Evolutionary conservation across 306 rosid genomes (phyloP), one percentile per base, ranked within the genome.

Genomic region (Quercus gilva): DNA sequence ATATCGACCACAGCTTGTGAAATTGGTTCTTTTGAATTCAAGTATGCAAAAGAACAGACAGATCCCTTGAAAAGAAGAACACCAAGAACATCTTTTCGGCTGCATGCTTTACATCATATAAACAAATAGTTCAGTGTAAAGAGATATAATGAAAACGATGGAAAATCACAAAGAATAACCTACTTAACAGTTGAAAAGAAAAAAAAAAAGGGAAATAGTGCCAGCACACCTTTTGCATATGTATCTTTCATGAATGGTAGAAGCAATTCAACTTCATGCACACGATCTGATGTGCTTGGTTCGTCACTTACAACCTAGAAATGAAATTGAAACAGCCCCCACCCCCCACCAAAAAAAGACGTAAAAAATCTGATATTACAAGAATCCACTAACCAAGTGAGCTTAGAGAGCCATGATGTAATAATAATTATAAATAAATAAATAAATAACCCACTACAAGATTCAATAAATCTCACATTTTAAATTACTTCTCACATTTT

Each of bases 211-310:
- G 73, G 51, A 26, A 55, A 72, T 41, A 31, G 41, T 69, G 56
- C 67, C 73, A 78, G 25, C 56, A 83, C 74, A 92, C 99, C 91
- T 89, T 91, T 93, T 74, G 80, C 55, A 58, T 71, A 70, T 51
- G 85, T 35, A 68, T 81, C 75, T 65, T 82, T 86, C 75, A 80
- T 31, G 81, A 91, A 88, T 72, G 98, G 93, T 60, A 91, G 77
- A 78, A 92, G 94, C 88, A 92, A 79, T 87, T 92, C 96, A 60
- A 92, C 90, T 84, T 89, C 92, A 83, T 85, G 97, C 85, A 90
- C 74, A 80, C 86, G 86, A 72, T 88, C 91, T 0, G 84, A 81
- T 26, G 86, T 76, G 78, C 88, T 89, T 10, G 84, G 84, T 77
- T 91, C 92, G 51, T 87, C 82, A 33, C 82, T 85, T 67, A 79